Conservation (phyloP, 2,329 filamentous ascomycete species). For the Sarocladium kiliense region DNA sequence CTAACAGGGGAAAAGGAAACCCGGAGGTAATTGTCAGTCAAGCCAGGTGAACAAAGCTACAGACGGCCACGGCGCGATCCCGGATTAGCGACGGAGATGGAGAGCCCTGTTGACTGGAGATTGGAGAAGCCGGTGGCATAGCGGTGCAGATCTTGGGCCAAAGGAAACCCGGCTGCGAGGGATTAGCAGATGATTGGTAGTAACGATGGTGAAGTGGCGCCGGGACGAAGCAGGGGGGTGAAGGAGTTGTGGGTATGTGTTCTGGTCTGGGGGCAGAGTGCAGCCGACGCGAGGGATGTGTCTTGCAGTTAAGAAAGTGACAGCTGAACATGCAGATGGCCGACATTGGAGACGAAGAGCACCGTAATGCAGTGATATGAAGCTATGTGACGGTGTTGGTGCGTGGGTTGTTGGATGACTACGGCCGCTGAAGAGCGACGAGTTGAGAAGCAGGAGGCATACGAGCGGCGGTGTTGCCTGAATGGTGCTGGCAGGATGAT, state of each 20-base stretch:
- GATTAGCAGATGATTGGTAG: not conserved
- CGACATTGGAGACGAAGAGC: not conserved
- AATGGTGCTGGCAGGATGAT: too few species aligned
- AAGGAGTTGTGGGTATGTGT: not conserved
- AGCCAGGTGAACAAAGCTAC: not conserved
- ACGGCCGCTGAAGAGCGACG: too few species aligned
- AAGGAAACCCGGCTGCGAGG: not conserved
- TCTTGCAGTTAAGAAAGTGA: not conserved
- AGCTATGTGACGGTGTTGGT: not conserved
- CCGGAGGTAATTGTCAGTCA: too few species aligned
- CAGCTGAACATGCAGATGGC: not conserved
- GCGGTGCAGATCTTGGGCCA: not conserved
- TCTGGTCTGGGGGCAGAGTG: not conserved
- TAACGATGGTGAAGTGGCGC: not conserved
- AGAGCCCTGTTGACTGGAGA: not conserved
- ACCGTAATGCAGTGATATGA: too few species aligned
- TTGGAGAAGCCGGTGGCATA: not conserved
- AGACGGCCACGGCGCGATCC: not conserved
- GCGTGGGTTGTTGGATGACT: too few species aligned
- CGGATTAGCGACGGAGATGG: slow-evolving; percentile 2
- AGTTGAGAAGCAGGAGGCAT: too few species aligned
- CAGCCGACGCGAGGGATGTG: slow-evolving; percentile 1
- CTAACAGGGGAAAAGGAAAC: too few species aligned
- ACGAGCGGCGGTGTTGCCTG: not conserved
- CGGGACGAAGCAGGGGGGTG: not conserved